Percentiles rank a stretch among this genome's conserved stretches.
Conservation (phyloP, 2,329 filamentous ascomycete genomes). For the Alternaria ventricosa region DNA sequence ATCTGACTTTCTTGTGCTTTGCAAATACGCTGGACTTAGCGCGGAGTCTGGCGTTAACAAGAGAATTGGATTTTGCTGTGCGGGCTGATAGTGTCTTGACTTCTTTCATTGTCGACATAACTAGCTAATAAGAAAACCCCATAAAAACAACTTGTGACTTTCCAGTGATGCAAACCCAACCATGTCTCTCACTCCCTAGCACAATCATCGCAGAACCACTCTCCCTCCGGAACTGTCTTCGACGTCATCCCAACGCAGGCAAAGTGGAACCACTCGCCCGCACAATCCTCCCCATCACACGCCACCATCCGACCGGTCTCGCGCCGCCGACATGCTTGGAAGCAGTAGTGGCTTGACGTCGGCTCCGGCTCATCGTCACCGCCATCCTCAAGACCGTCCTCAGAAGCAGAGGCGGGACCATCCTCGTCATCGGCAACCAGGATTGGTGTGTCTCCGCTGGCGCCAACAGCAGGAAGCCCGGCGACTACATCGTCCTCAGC, state of each 20-base stretch:
- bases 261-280: conserved; percentile 4
- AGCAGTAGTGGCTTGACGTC: background rate
- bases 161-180: background rate
- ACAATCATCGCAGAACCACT: conserved; percentile 9
- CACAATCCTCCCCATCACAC: conserved; percentile 1
- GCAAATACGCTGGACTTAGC: background rate
- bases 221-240: background rate
- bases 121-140: background rate
- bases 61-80: background rate
- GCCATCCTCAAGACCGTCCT: background rate
- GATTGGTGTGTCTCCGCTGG: background rate
- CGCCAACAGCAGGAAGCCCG: background rate
- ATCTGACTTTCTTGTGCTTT: background rate
- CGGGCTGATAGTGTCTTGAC: background rate
- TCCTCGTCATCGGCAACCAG: background rate
- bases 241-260: conserved; percentile 2
- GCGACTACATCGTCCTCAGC: background rate
- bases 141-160: background rate
- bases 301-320: background rate
- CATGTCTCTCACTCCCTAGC: background rate
- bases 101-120: background rate
- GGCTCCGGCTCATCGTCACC: background rate
- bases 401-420: background rate
- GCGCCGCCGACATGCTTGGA: background rate
- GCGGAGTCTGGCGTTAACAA: background rate